Base-by-base conservation (phyloP, 345 rosid species). In the Kernera saxatilis region DNA sequence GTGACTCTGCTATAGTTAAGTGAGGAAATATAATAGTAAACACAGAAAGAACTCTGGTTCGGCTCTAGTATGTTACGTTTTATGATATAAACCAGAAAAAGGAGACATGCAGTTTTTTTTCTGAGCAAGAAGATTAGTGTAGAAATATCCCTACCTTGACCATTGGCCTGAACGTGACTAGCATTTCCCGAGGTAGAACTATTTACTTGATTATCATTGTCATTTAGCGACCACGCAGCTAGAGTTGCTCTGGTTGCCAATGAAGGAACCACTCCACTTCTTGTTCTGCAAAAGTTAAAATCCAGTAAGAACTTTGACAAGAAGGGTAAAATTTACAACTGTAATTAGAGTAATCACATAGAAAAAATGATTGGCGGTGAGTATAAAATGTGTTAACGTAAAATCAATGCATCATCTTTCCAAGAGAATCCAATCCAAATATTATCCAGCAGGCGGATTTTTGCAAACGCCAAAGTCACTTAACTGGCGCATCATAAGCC, bases 181-280 rank as follows among this genome's bases (percentile, higher is more conserved):
- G 72, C 80, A 83, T 45, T 49, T 57, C 64, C 83, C 22, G 78
- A 41, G 25, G 64, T 45, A 49, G 80, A 78, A 68, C 67, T 72
- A 72, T 76, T 33, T n/a, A 79, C 71, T 19, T 69, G 83, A 73
- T 69, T 79, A 77, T 58, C 75, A 65, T 10, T 71, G 60, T 71
- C 80, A 67, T 77, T 76, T 41, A 37, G 64, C 1, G 84, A 77
- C 99, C 97, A 94, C 8, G 98, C 99, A 56, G 96, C 96, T 60
- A 46, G 79, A 67, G 92, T 85, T 67, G 96, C 99, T 77, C 98
- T 87, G 53, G 87, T 78, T 65, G 87, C 86, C 77, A 94, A 80
- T 50, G 94, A 67, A 79, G 93, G 92, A 69, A 69, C 67, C 55
- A 49, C 84, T 58, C 87, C 87, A 9, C 75, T 75, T 82, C 81